Conservation (phyloP, 345 rosid genomes). For the Lagerstroemia speciosa region DNA sequence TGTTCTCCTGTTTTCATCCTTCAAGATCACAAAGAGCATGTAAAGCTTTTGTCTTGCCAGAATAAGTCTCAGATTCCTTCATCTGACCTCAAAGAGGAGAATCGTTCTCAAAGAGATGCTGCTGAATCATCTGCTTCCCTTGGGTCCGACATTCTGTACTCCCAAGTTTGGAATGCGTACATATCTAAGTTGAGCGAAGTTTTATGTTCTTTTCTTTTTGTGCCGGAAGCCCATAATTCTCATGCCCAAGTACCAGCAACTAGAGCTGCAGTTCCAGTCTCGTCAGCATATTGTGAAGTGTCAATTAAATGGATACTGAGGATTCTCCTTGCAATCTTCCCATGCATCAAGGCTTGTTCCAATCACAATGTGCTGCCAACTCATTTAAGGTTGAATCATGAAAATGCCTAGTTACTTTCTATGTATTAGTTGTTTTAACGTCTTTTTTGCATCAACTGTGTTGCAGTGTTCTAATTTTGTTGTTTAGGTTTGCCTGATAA, state of each 20-base stretch:
- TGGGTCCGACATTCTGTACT: constrained; percentile 24
- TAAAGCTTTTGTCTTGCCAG: constrained; percentile 19
- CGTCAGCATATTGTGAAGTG: constrained; percentile 50
- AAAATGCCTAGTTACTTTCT: background rate
- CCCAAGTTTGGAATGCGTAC: constrained; percentile 44
- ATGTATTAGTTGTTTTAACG: background rate
- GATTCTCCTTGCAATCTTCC: constrained; percentile 54
- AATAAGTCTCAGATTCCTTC: constrained; percentile 19
- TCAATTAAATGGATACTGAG: constrained; percentile 61
- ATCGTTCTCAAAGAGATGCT: constrained; percentile 10
- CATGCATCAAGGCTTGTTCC: constrained; percentile 56
- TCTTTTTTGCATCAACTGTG: background rate
- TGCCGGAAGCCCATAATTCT: constrained; percentile 34
- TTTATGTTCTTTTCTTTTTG: constrained; percentile 48
- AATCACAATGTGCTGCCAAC: constrained; percentile 45
- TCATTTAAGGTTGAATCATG: constrained; percentile 36
- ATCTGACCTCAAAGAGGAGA: constrained; percentile 15
- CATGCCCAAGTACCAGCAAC: constrained; percentile 21
- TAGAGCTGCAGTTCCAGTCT: constrained; percentile 27
- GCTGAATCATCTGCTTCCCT: constrained; percentile 22
- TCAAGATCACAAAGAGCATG: constrained; percentile 40
- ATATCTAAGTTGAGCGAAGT: constrained; percentile 41
- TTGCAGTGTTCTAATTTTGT: background rate
- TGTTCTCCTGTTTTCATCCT: constrained; percentile 59
- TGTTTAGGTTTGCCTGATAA: background rate